Percentiles rank a stretch among this genome's conserved stretches.
Conservation (phyloP, 139 green algal species). For the Coelastrella sp. region DNA sequence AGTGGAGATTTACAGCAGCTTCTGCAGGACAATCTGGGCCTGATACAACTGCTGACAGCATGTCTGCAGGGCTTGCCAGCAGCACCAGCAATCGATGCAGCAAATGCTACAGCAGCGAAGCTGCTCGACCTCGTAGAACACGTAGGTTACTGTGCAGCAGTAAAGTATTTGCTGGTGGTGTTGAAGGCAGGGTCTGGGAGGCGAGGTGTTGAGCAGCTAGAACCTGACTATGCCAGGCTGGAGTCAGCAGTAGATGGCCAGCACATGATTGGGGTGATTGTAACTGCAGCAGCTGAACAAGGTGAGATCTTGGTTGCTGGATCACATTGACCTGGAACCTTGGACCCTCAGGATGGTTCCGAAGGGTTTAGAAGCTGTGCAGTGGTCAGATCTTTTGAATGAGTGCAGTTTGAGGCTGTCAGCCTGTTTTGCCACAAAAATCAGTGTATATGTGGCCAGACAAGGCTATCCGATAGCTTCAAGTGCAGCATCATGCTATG, state of each 20-base stretch:
- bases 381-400: no score
- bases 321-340: no score
- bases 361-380: no score
- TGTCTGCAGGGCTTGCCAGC: background rate
- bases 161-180: constrained; percentile 65
- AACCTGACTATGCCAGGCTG: constrained; percentile 54
- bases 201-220: constrained; percentile 57
- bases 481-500: no score
- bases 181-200: constrained; percentile 28
- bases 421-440: no score
- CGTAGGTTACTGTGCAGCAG: constrained; percentile 28
- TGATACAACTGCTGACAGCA: constrained; percentile 31
- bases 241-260: background rate
- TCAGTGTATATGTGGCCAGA: no score
- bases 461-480: no score
- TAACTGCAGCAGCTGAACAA: constrained; percentile 42
- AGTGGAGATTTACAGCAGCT: background rate
- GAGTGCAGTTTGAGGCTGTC: no score
- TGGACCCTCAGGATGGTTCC: no score
- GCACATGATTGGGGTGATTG: constrained; percentile 58
- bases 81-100: background rate
- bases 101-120: background rate
- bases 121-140: background rate
- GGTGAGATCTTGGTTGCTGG: background rate
- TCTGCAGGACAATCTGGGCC: background rate